Percentiles rank a stretch among this genome's conserved stretches.
phyloP scores from a whole-genome alignment of 1,284 basidiomycete genomes.

The Pseudozyma tsukubaensis region DNA sequence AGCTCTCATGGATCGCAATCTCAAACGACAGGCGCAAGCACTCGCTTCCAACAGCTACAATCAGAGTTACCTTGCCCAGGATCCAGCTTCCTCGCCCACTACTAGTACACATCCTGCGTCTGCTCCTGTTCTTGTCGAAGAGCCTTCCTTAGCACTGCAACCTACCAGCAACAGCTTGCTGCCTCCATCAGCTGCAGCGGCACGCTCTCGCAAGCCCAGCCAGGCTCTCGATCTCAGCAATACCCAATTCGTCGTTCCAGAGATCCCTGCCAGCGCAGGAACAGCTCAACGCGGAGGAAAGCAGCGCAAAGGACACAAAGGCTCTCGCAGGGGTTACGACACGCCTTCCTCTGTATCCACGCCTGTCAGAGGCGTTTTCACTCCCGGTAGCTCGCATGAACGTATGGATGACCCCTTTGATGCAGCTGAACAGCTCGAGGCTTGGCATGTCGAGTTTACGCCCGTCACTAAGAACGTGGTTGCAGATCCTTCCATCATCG shows the following conservation, averaged over 20 bases:
- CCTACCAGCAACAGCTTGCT: neutral
- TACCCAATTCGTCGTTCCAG: slow-evolving; percentile 50
- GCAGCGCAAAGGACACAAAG: slow-evolving; percentile 44
- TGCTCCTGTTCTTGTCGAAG: slow-evolving; percentile 3
- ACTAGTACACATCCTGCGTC: slow-evolving; percentile 13
- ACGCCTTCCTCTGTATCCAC: slow-evolving; percentile 29
- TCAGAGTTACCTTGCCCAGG: slow-evolving; percentile 17
- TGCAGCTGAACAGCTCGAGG: slow-evolving; percentile 57
- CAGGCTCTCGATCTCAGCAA: slow-evolving; percentile 52
- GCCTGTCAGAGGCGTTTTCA: slow-evolving; percentile 34
- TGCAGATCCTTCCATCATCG: slow-evolving; percentile 32
- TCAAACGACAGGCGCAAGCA: slow-evolving; percentile 44
- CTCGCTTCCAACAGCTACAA: slow-evolving; percentile 29
- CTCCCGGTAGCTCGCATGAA: slow-evolving; percentile 39
- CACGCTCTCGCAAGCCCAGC: slow-evolving; percentile 49
- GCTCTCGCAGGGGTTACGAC: slow-evolving; percentile 34
- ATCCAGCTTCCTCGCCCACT: slow-evolving; percentile 26
- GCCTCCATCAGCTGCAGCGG: slow-evolving; percentile 3
- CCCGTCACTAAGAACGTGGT: slow-evolving; percentile 60
- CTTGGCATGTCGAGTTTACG: slow-evolving; percentile 67
- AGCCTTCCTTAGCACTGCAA: neutral
- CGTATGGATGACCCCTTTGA: slow-evolving; percentile 47
- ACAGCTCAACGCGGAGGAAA: slow-evolving; percentile 20
- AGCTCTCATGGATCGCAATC: slow-evolving; percentile 49
- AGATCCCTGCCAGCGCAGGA: slow-evolving; percentile 44